Percentiles rank a stretch among this genome's conserved stretches.
Conservation (phyloP, 148 eudicot genomes). For the Drosera capensis region DNA sequence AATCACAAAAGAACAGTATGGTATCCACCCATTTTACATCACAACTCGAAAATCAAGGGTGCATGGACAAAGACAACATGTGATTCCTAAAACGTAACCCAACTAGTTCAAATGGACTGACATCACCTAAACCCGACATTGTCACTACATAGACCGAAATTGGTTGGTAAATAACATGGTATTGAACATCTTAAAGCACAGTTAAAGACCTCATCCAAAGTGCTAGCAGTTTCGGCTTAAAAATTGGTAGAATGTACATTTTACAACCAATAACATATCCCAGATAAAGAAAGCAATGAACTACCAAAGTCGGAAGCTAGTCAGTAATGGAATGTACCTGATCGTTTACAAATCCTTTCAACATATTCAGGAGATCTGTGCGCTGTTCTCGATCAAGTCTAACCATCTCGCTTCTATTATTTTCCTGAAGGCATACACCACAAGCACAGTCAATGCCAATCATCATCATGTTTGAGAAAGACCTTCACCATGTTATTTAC, state of each 20-base stretch:
- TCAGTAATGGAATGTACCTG: conserved; percentile 42
- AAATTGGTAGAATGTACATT: too few relatives aligned
- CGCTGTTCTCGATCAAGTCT: conserved; percentile 68
- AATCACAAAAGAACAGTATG: background rate
- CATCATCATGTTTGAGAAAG: too few relatives aligned
- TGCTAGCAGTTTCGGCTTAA: background rate
- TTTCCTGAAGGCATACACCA: conserved; percentile 46
- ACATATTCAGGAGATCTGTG: conserved; percentile 57
- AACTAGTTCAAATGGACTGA: too few relatives aligned
- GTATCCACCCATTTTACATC: background rate
- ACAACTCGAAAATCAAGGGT: too few relatives aligned
- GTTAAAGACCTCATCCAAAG: too few relatives aligned
- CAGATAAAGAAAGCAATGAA: background rate
- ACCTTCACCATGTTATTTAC: too few relatives aligned
- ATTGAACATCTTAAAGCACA: too few relatives aligned
- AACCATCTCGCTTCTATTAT: conserved; percentile 58
- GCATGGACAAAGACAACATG: too few relatives aligned
- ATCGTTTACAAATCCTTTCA: conserved; percentile 79
- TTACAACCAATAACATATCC: background rate
- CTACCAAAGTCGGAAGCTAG: background rate
- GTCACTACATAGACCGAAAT: too few relatives aligned
- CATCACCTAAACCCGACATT: too few relatives aligned
- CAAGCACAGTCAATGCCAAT: background rate
- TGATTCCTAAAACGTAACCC: too few relatives aligned
- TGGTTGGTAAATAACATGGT: too few relatives aligned